A percentile compares a stretch with the other conserved stretches of the same genome.
These are phyloP conservation scores for Aurantiochytrium sp. DNA, from an alignment of 108 stramenopile species.

Conservation along the genomic window DNA sequence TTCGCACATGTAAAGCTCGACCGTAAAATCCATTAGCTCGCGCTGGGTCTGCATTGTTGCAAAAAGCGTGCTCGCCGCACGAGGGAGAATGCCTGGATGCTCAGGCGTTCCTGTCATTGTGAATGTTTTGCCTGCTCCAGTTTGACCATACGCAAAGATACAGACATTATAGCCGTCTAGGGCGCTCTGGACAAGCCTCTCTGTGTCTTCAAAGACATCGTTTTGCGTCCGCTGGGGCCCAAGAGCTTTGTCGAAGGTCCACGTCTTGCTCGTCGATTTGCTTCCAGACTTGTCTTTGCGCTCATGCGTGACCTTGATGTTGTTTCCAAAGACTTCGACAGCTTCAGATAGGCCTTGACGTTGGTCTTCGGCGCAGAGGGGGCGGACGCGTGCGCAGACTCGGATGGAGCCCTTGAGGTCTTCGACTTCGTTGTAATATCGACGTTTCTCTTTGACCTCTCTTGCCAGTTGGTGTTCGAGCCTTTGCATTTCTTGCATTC, in stretches of 20 bases:
- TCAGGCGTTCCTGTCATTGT: slow-evolving; percentile 41
- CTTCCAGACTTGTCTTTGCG: not conserved
- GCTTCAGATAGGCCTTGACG: slow-evolving; percentile 20
- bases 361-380: slow-evolving; percentile 38
- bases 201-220: slow-evolving; percentile 46
- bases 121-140: slow-evolving; percentile 49
- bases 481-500: not conserved
- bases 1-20: slow-evolving; percentile 55
- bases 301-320: slow-evolving; percentile 12
- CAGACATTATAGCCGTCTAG: slow-evolving; percentile 53
- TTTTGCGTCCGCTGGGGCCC: slow-evolving; percentile 28
- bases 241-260: slow-evolving; percentile 39
- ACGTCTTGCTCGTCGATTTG: not conserved
- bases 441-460: slow-evolving; percentile 42
- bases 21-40: slow-evolving; percentile 14
- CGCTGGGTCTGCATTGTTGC: not conserved
- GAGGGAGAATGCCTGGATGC: slow-evolving; percentile 39
- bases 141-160: slow-evolving; percentile 54
- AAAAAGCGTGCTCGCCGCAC: slow-evolving; percentile 36
- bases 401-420: slow-evolving; percentile 62
- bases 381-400: slow-evolving; percentile 49
- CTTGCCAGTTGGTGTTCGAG: not conserved
- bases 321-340: slow-evolving; percentile 42
- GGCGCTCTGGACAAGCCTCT: slow-evolving; percentile 41
- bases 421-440: slow-evolving; percentile 58